Conservation (phyloP, 1,139 yeast species). For the Kodamaea anthophila region DNA sequence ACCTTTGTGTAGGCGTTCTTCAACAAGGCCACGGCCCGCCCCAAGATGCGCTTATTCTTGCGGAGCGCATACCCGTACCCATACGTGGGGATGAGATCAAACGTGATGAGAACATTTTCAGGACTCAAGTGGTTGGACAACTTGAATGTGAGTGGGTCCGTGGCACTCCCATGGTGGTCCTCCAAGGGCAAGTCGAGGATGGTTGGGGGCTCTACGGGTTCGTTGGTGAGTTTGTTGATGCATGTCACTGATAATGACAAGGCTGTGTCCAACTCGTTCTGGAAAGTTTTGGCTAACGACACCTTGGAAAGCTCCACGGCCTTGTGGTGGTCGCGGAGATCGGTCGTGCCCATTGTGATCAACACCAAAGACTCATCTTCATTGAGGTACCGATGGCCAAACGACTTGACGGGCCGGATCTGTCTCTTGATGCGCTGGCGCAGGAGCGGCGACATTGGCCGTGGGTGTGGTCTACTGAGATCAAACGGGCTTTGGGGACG, state of each 20-base stretch:
- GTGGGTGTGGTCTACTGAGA: constrained; percentile 1
- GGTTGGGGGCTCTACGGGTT: constrained; percentile 55
- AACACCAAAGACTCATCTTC: constrained; percentile 62
- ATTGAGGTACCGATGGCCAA: constrained; percentile 75
- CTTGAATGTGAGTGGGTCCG: constrained; percentile 79
- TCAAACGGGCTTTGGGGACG: neutral
- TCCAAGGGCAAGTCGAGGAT: constrained; percentile 79
- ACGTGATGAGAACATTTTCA: constrained; percentile 56
- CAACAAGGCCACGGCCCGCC: constrained; percentile 80
- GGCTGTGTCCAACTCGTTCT: constrained; percentile 85
- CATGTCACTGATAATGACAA: constrained; percentile 69
- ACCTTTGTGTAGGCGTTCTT: constrained; percentile 60
- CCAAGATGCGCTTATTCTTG: constrained; percentile 45
- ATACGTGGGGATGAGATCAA: constrained; percentile 93
- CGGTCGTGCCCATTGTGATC: constrained; percentile 84
- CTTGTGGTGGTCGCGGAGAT: constrained; percentile 50
- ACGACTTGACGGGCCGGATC: constrained; percentile 61
- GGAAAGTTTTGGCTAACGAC: constrained; percentile 66
- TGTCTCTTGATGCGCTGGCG: constrained; percentile 18
- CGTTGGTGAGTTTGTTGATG: constrained; percentile 34
- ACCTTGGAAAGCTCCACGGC: constrained; percentile 72
- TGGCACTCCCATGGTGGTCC: constrained; percentile 67
- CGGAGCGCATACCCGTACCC: constrained; percentile 38
- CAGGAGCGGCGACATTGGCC: constrained; percentile 6
- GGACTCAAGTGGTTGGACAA: constrained; percentile 45